A percentile compares a stretch with the other conserved stretches of the same genome.
Conservation (phyloP, 208 protist species). For the Leishmania guyanensis region DNA sequence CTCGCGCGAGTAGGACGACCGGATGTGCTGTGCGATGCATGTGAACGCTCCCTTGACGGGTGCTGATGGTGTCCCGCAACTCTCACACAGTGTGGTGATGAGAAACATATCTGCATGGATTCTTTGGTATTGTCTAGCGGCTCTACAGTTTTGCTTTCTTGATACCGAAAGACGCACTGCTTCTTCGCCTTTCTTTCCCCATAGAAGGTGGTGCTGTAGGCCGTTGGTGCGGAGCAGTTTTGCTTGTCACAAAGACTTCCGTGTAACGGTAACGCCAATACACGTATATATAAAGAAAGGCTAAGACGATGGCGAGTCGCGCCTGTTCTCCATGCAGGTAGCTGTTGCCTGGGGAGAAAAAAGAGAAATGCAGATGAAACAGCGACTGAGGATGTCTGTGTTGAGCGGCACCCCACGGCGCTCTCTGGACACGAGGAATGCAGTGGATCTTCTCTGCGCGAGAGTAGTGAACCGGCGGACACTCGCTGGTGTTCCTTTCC, state of each 20-base stretch:
- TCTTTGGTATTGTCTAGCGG: neutral
- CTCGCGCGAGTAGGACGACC: conserved; percentile 42
- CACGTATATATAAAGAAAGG: no score
- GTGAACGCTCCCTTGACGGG: neutral
- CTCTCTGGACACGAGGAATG: neutral
- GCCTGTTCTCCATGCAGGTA: no score
- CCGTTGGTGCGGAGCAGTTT: neutral
- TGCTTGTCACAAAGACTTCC: neutral
- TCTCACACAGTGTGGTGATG: neutral
- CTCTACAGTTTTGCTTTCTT: neutral
- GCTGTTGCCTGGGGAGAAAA: neutral
- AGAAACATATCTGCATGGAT: neutral
- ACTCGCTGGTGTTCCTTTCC: neutral
- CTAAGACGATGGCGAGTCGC: neutral
- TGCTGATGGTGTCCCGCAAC: neutral
- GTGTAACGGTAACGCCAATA: neutral
- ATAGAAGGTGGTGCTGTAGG: neutral
- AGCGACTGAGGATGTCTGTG: neutral
- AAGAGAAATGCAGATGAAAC: neutral
- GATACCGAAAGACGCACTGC: neutral
- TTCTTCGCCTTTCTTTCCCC: neutral
- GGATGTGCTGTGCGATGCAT: neutral
- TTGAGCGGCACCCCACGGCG: neutral
- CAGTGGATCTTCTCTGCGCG: neutral
- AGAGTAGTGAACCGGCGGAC: neutral